Evolutionary conservation across 2,329 filamentous ascomycete genomes (phyloP), one percentile per base, ranked within the genome.

Genomic region (Botryotinia narcissicola): DNA sequence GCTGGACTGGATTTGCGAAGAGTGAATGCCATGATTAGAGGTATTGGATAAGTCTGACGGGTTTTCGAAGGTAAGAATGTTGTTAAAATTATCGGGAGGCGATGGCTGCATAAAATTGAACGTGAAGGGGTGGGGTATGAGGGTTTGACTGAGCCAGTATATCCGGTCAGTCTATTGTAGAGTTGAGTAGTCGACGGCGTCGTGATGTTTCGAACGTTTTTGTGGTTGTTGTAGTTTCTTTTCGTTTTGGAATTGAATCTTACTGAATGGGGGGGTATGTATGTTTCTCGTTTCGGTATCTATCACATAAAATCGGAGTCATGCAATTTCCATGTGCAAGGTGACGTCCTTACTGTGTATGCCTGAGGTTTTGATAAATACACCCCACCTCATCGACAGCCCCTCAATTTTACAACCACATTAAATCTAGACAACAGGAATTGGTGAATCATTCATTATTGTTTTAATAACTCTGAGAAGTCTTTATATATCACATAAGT

Each of bases 91-190:
- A 81, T 85, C 84, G 79, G 80, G 80, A 77, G 84, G 84, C 85
- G 86, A 87, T 87, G 84, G 85, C 85, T 90, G 89, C 89, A 91
- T 91, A 89, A 87, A 91, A 88, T 82, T 85, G 81, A 81, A 81
- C 82, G 80, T 77, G 44, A 71, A 72, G 66, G 75, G 64, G 57
- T 74, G 59, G 73, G 71, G 46, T 62, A 75, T 61, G 59, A 60
- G 73, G 62, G 42, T 74, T 75, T 78, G 80, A 81, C 80, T 81
- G 80, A 80, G 76, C 80, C 80, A 79, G 78, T 72, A 70, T 74
- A 62, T 78, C 78, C 79, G 80, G 79, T 80, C 80, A 80, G 80
- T 80, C 80, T 78, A 18, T 48, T 63, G 25, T 40, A 63, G 37
- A 60, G 12, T 44, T 25, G 35, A 70, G 73, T 73, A 67, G 40